Evolutionary conservation across 139 green algal genomes (phyloP).

Genomic region (Coccomyxa sp.): DNA sequence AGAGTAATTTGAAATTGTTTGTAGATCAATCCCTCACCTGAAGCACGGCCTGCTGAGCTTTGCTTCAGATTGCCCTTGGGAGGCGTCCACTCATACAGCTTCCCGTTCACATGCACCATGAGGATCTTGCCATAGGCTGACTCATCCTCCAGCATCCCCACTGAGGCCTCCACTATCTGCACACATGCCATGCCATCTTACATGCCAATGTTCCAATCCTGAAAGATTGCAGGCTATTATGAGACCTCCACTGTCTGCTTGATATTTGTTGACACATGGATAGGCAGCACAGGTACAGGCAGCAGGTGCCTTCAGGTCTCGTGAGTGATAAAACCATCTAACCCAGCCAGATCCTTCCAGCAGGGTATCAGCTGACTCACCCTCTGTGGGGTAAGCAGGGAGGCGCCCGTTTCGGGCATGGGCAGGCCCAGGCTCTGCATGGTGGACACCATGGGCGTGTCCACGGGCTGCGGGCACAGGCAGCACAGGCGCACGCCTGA

Average conservation of each 20-base stretch:
- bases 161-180: conserved; percentile 34
- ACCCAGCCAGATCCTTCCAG: no score
- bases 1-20: no score
- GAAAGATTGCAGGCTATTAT: no score
- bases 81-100: conserved; percentile 9
- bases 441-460: conserved; percentile 58
- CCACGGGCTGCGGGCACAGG: conserved; percentile 63
- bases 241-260: no score
- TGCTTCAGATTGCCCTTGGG: not conserved
- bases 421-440: not conserved
- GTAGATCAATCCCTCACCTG: no score
- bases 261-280: no score
- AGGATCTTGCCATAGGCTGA: conserved; percentile 34
- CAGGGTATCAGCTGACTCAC: not conserved
- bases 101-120: conserved; percentile 36
- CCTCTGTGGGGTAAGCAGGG: conserved; percentile 13
- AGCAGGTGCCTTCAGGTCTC: no score
- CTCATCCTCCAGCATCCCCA: conserved; percentile 38
- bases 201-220: no score
- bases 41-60: no score
- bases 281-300: no score
- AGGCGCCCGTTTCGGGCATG: not conserved
- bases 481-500: conserved; percentile 41
- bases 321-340: no score
- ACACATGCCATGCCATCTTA: no score